phyloP scores from a whole-genome alignment of 164 flowering plant species.

The Brasenia schreberi region DNA sequence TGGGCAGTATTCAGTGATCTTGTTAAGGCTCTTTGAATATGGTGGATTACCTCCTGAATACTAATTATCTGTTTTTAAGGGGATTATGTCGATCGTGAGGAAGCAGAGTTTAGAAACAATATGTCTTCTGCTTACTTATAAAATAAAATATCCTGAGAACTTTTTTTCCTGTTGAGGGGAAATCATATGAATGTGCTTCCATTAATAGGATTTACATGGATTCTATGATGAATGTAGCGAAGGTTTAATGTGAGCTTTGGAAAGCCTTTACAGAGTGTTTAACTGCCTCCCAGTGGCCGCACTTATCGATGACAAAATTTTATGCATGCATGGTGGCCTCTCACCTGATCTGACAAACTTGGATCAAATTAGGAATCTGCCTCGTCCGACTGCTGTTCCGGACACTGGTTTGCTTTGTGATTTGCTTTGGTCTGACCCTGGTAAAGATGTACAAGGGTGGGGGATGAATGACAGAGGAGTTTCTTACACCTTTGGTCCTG shows the following conservation, averaged over 20 bases:
- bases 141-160: neutral
- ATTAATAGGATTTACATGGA: slow-evolving; percentile 42
- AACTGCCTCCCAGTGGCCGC: slow-evolving; percentile 52
- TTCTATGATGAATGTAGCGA: slow-evolving; percentile 14
- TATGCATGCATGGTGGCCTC: slow-evolving; percentile 54
- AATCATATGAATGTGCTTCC: slow-evolving; percentile 58
- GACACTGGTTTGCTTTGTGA: slow-evolving; percentile 49
- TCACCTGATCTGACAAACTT: slow-evolving; percentile 38
- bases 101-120: slow-evolving; percentile 43
- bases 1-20: too few species aligned
- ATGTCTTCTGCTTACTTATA: neutral
- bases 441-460: slow-evolving; percentile 39
- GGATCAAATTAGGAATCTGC: slow-evolving; percentile 30
- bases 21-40: slow-evolving; percentile 29
- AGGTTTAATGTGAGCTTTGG: slow-evolving; percentile 48
- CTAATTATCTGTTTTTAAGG: slow-evolving; percentile 42
- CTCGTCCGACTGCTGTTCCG: slow-evolving; percentile 52
- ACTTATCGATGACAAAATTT: slow-evolving; percentile 40
- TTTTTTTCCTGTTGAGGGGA: slow-evolving; percentile 30
- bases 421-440: slow-evolving; percentile 55
- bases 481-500: slow-evolving; percentile 42
- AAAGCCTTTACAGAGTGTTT: slow-evolving; percentile 44
- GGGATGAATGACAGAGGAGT: slow-evolving; percentile 59
- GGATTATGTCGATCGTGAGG: slow-evolving; percentile 51
- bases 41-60: slow-evolving; percentile 37